These are phyloP conservation scores for Candida tibetensis DNA, from an alignment of 805 yeast genomes.

Conservation along the genomic window DNA sequence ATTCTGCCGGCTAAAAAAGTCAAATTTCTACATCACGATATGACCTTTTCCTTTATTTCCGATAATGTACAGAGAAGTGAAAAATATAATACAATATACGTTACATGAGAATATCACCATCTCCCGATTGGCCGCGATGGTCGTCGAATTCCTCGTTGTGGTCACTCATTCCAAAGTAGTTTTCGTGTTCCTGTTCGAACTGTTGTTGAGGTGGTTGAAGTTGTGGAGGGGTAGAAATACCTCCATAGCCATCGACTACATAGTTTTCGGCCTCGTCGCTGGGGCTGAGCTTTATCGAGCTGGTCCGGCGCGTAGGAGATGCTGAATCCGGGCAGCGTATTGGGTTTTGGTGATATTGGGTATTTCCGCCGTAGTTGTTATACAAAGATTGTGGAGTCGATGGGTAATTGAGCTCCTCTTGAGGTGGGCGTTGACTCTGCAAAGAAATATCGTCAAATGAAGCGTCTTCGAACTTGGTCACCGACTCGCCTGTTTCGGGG, in stretches of 20 bases:
- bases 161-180: slow-evolving; percentile 25
- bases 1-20: not conserved
- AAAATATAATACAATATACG: not conserved
- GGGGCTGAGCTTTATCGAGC: slow-evolving; percentile 27
- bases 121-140: not conserved
- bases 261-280: slow-evolving; percentile 38
- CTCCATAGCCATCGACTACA: slow-evolving; percentile 33
- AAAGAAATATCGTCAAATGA: slow-evolving; percentile 22
- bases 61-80: slow-evolving; percentile 1
- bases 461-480: slow-evolving; percentile 48
- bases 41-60: not conserved
- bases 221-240: slow-evolving; percentile 12
- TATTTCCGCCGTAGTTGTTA: slow-evolving; percentile 1
- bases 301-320: not conserved
- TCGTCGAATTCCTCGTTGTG: slow-evolving; percentile 3
- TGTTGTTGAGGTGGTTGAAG: slow-evolving; percentile 8
- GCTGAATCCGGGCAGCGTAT: not conserved
- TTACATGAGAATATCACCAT: slow-evolving; percentile 4
- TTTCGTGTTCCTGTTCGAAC: slow-evolving; percentile 26
- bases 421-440: slow-evolving; percentile 3
- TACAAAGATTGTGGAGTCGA: slow-evolving; percentile 15
- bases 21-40: too few species aligned
- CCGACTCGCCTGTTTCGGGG: slow-evolving; percentile 41
- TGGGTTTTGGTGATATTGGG: slow-evolving; percentile 5
- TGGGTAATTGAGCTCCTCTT: slow-evolving; percentile 9